Conservation (phyloP, 225 moss, liverwort and hornwort species). For the Climacium dendroides region DNA sequence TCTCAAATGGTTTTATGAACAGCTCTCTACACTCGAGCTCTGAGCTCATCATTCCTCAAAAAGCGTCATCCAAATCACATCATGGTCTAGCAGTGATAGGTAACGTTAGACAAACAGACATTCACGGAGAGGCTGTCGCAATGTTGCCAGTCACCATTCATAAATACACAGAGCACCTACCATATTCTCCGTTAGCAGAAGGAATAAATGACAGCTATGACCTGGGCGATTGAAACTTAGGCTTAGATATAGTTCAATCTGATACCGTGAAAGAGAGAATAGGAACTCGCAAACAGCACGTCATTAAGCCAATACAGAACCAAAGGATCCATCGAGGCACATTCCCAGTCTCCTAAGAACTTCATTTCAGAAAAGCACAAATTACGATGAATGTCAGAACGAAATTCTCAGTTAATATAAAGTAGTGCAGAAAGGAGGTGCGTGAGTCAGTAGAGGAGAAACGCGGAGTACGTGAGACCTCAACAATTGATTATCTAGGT, state of each 20-base stretch:
- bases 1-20: not conserved
- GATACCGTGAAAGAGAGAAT: not conserved
- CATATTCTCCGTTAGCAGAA: not conserved
- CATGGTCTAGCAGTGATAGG: not conserved
- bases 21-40: not conserved
- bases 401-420: not conserved
- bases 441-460: not conserved
- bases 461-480: not conserved
- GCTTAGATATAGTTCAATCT: not conserved
- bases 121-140: not conserved
- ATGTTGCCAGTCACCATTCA: not conserved
- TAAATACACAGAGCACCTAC: not conserved
- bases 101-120: not conserved
- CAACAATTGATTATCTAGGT: not conserved
- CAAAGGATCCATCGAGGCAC: not conserved
- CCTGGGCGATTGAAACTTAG: not conserved
- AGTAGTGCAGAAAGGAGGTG: not conserved
- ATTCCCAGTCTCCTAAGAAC: not conserved
- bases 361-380: not conserved
- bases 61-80: not conserved
- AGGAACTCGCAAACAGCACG: not conserved
- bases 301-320: not conserved
- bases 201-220: not conserved
- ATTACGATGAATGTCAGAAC: not conserved
- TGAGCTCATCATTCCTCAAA: not conserved